Conservation (phyloP, 306 rosid genomes). For the Castanospermum australe region DNA sequence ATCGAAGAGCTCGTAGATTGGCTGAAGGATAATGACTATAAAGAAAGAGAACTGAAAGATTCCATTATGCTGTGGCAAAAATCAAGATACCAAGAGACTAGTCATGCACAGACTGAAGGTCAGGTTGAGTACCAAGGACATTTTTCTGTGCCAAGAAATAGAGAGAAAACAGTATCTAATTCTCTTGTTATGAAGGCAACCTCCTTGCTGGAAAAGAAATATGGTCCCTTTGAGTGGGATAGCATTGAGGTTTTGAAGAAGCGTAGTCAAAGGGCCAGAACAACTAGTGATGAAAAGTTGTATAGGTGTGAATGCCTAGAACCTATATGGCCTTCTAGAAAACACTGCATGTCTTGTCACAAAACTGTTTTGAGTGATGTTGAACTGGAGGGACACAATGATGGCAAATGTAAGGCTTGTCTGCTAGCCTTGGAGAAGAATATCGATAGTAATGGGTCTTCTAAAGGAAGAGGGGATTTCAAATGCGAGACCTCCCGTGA, state of each 20-base stretch:
- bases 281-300: slow-evolving; percentile 62
- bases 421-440: slow-evolving; percentile 45
- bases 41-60: slow-evolving; percentile 82
- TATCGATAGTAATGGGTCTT: slow-evolving; percentile 54
- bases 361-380: slow-evolving; percentile 56
- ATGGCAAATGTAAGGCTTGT: slow-evolving; percentile 65
- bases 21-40: slow-evolving; percentile 63
- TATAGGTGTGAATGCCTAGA: slow-evolving; percentile 89
- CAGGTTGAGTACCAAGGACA: slow-evolving; percentile 43
- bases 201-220: slow-evolving; percentile 64
- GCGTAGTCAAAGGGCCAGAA: slow-evolving; percentile 47
- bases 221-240: slow-evolving; percentile 69
- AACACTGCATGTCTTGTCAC: slow-evolving; percentile 89
- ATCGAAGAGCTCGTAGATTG: slow-evolving; percentile 72
- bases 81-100: slow-evolving; percentile 50
- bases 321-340: slow-evolving; percentile 76
- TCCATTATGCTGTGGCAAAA: slow-evolving; percentile 72
- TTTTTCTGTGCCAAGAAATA: slow-evolving; percentile 36
- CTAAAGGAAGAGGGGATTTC: slow-evolving; percentile 56
- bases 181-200: slow-evolving; percentile 73
- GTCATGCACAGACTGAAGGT: slow-evolving; percentile 38
- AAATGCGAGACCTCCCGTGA: slow-evolving; percentile 50
- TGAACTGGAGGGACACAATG: slow-evolving; percentile 78
- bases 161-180: slow-evolving; percentile 42
- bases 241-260: slow-evolving; percentile 49